Evolutionary conservation across 2,329 filamentous ascomycete species (phyloP), one percentile per base, ranked within the genome.

Genomic region (Colletotrichum abscissum): DNA sequence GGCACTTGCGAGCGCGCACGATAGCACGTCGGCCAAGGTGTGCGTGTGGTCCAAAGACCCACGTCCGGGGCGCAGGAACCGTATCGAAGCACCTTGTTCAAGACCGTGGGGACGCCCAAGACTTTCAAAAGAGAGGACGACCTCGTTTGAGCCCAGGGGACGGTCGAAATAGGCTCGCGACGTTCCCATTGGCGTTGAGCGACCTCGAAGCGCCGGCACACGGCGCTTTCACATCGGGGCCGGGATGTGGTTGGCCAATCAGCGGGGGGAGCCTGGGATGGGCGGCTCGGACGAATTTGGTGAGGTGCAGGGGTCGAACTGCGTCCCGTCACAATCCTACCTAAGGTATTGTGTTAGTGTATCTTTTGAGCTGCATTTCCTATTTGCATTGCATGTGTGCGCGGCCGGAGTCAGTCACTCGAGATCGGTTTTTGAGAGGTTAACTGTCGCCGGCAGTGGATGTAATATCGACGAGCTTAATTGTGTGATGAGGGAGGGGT

Each of bases 161-260:
- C 42, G 55, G 67, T 71, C 67, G 49, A 71, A 57, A 67, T 63
- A 66, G 70, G 66, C 57, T 74, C 57, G 52, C 46, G 63, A 38
- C 59, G 58, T 54, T 73, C 28, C 52, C 60, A 76, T 76, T 76
- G 75, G 74, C 52, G 74, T 63, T 63, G 60, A 63, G 42, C 35
- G 42, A 38, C 56, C 74, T 76, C 67, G 74, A 76, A 75, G 75
- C 75, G 75, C 75, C 67, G 68, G 65, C 58, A 67, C 55, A 67
- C 59, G 63, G 74, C 75, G 73, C 71, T 67, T 74, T 75, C 64
- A 74, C 67, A 66, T 73, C 62, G 54, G 57, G 52, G 63, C 73
- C 67, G 66, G 75, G 63, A 49, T 56, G 30, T 11, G n/a, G 4
- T 30, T 24, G 49, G 28, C 75, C 75, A 76, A 76, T 76, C 60